A percentile compares a stretch with the other conserved stretches of the same genome.
These are phyloP conservation scores for Dipteronia dyeriana DNA, from an alignment of 345 rosid genomes.

Conservation along the genomic window DNA sequence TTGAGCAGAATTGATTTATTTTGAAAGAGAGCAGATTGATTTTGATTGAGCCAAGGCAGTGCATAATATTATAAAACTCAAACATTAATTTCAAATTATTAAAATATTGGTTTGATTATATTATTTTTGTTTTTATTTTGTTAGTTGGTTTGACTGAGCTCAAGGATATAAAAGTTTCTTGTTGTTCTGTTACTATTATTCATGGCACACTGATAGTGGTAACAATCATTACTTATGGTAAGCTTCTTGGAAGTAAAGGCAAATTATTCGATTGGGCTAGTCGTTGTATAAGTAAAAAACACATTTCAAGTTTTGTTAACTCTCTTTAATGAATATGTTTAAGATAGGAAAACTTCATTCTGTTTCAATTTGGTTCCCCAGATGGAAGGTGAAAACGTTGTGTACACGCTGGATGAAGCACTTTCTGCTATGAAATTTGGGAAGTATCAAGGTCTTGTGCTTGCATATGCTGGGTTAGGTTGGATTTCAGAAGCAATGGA, in stretches of 20 bases:
- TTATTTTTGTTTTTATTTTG: too few species aligned
- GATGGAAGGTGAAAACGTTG: conserved; percentile 23
- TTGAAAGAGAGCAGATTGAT: too few species aligned
- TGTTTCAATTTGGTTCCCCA: background rate
- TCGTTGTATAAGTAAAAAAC: background rate
- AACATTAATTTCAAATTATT: too few species aligned
- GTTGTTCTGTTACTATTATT: background rate
- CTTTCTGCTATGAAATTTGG: conserved; percentile 41
- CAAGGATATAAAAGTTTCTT: background rate
- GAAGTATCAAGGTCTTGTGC: conserved; percentile 41
- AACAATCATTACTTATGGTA: too few species aligned
- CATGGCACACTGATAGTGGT: background rate
- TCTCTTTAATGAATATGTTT: background rate
- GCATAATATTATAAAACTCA: too few species aligned
- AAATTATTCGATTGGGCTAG: background rate
- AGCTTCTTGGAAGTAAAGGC: background rate
- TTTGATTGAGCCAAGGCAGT: too few species aligned
- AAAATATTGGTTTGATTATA: too few species aligned
- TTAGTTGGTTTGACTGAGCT: background rate
- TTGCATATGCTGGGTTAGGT: conserved; percentile 47
- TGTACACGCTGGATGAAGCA: conserved; percentile 44
- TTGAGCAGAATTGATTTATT: too few species aligned
- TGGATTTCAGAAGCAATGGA: conserved; percentile 54
- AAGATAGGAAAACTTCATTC: background rate
- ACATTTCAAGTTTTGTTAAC: background rate